Evolutionary conservation across 108 stramenopile species (phyloP), one percentile per base, ranked within the genome.

Genomic region (Skeletonema costatum): DNA sequence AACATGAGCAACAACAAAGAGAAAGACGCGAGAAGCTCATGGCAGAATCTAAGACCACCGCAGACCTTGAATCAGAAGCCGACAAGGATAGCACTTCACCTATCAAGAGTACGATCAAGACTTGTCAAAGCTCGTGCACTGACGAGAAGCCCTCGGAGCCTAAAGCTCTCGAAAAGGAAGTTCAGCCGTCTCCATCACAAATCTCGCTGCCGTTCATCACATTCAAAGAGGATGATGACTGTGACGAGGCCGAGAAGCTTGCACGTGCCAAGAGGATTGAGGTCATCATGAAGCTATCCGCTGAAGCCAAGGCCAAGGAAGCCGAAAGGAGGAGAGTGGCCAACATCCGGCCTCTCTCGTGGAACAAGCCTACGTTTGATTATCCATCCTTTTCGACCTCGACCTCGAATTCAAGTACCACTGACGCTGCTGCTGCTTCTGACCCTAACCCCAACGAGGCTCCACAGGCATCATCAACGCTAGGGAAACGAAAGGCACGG

Each of bases 251-350:
- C 14, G 48, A 50, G 48, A 50, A 50, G 5, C n/a, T 50, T 4
- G 48, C 48, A 50, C 48, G 48, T 50, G 48, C 48, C 48, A 50
- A 50, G 48, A 50, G 48, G 17, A 50, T 50, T 50, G 48, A 50
- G 48, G 48, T 50, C n/a, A 50, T 50, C n/a, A 16, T 50, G 17
- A 50, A 17, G 17, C 48, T 50, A 3, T 50, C 48, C 0, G 48
- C 48, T 17, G 48, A 50, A 17, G 48, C 48, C n/a, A 17, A 17
- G 48, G 48, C 48, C 3, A 50, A 50, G 5, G 48, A 50, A 10
- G 48, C 48, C 4, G 48, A 50, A 50, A n/a, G n/a, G 48, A 50
- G 16, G n/a, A 50, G 48, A 50, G 48, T 17, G 4, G 48, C 48
- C 0, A 50, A 5, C 48, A 50, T 50, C 3, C 16, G 5, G n/a